A percentile compares a stretch with the other conserved stretches of the same genome.
Evolutionary conservation across 2,329 filamentous ascomycete genomes (phyloP).

Genomic region (Microdochium bolleyi): DNA sequence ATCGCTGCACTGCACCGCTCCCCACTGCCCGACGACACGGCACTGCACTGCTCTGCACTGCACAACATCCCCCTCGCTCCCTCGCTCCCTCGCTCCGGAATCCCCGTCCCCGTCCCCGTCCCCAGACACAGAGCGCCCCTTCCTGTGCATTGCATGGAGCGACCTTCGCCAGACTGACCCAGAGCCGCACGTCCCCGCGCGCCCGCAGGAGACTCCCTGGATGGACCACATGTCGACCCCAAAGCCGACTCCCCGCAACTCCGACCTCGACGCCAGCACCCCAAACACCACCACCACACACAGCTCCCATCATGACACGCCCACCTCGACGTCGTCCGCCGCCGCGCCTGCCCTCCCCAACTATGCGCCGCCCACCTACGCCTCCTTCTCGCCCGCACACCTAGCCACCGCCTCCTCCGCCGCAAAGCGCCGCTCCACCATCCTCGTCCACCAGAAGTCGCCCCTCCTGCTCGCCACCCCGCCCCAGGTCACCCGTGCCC

Average conservation of each 20-base stretch:
- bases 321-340: constrained; percentile 1
- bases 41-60: too few relatives aligned
- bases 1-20: not conserved
- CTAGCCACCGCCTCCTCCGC: constrained; percentile 55
- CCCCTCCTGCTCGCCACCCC: constrained; percentile 88
- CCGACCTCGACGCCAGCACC: constrained; percentile 16
- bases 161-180: not conserved
- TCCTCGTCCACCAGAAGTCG: constrained; percentile 95
- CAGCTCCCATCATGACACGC: not conserved
- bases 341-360: constrained; percentile 16
- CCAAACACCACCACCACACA: constrained; percentile 23
- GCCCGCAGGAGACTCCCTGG: constrained; percentile 38
- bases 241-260: constrained; percentile 27
- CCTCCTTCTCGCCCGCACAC: constrained; percentile 81
- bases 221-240: constrained; percentile 43
- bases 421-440: constrained; percentile 75
- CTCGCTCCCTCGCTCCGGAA: too few relatives aligned
- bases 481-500: constrained; percentile 84
- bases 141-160: not conserved
- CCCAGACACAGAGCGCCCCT: too few relatives aligned
- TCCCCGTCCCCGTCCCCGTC: too few relatives aligned
- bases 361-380: constrained; percentile 62
- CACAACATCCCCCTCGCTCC: too few relatives aligned
- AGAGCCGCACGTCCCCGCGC: not conserved
- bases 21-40: not conserved